Conservation (phyloP, 2,329 filamentous ascomycete species). For the Tolypocladium capitatum region DNA sequence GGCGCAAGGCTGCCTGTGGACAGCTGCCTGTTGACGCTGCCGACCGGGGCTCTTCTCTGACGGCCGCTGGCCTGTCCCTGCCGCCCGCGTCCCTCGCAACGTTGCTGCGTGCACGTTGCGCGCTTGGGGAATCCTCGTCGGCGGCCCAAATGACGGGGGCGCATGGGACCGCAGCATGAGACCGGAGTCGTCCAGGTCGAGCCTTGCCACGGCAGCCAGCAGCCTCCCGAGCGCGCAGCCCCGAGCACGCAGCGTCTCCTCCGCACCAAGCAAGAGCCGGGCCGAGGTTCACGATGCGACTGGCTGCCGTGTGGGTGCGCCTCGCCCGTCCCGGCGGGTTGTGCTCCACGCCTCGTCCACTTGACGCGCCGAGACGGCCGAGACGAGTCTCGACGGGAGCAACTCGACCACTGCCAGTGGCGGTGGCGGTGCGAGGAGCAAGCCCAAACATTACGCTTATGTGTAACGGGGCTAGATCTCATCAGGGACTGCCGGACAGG, state of each 20-base stretch:
- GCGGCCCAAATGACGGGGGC: not conserved
- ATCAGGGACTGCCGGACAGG: slow-evolving; percentile 7
- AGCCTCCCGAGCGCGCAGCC: not conserved
- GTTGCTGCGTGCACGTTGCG: not conserved
- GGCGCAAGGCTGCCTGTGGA: not conserved
- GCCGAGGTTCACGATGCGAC: not conserved
- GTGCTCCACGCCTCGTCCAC: not conserved
- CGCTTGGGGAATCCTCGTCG: not conserved
- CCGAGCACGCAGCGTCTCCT: no score
- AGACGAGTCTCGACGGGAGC: not conserved
- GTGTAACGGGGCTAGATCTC: slow-evolving; percentile 17
- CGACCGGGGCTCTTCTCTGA: no score
- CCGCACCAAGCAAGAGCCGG: not conserved
- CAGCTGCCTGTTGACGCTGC: no score
- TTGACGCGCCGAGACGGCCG: no score
- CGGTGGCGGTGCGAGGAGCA: slow-evolving; percentile 5
- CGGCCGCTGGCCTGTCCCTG: not conserved
- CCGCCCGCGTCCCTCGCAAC: not conserved
- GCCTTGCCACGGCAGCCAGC: not conserved
- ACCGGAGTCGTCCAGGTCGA: not conserved
- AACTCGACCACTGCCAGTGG: not conserved
- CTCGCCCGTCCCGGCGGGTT: not conserved
- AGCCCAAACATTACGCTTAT: slow-evolving; percentile 11
- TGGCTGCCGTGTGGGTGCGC: not conserved
- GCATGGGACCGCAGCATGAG: not conserved